Base-by-base conservation (phyloP, 2,329 filamentous ascomycete genomes). In the Chaetomiaceae sp. region DNA sequence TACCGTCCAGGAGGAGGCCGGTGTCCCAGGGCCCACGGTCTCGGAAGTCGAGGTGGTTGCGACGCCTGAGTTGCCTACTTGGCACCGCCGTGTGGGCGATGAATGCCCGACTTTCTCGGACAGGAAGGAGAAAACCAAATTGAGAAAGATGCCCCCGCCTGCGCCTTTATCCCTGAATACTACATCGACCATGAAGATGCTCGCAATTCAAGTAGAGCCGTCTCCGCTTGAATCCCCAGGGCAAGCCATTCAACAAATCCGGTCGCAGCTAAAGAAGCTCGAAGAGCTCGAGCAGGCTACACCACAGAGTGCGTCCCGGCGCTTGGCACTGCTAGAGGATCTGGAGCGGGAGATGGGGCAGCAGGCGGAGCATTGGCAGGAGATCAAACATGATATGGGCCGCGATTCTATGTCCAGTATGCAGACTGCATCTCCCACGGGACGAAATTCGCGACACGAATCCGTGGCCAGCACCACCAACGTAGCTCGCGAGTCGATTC, bases 311-410 rank as follows among this genome's bases (percentile, higher is more conserved):
- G 67, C 73, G 25, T 67, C 69, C 13, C 71, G 71, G 50, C 70
- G 74, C 25, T 67, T 78, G 53, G 73, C 71, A 30, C 71, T 84
- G 3, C 68, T 86, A 1, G 76, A 80, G 29, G 77, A 81, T 54
- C 69, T 86, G 1, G 83, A 86, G 62, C 71, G 70, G 55, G 83
- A 86, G 65, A 81, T 86, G 75, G 79, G 76, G 0, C 66, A 74
- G 58, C 78, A 86, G 62, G 80, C 83, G 62, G 73, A 73, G 49
- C 75, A 78, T 58, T 86, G 82, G 83, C 75, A 78, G 51, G 69
- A 75, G 45, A 75, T 85, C 68, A 79, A 80, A 52, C 69, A 75
- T 23, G 74, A 76, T 33, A 64, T 83, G 36, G 69, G 71, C 48
- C 74, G 75, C 52, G 73, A 78, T 58, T 82, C 79, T 5, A 62